These are phyloP conservation scores for Aspergillus sparsus DNA, from an alignment of 495 filamentous ascomycete genomes.

Conservation along the genomic window DNA sequence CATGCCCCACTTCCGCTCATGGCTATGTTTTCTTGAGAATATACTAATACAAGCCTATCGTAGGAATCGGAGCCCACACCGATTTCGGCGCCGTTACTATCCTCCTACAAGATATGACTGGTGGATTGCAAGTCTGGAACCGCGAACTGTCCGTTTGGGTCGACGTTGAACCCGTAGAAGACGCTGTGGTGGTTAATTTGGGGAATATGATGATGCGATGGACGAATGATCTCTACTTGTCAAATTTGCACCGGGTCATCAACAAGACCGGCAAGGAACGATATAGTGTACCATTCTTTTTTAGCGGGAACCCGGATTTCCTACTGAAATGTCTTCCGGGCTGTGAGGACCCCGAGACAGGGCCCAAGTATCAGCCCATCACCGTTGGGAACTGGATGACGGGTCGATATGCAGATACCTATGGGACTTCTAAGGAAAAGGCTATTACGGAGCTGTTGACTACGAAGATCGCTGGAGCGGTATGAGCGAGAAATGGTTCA, in stretches of 20 bases:
- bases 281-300: constrained; percentile 36
- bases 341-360: constrained; percentile 16
- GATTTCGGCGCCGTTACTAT: constrained; percentile 54
- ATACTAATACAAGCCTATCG: background rate
- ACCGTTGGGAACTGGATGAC: constrained; percentile 31
- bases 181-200: constrained; percentile 50
- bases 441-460: constrained; percentile 17
- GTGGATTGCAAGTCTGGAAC: constrained; percentile 48
- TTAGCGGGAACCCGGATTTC: constrained; percentile 29
- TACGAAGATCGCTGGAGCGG: background rate
- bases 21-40: background rate
- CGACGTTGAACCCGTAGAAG: constrained; percentile 36
- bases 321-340: constrained; percentile 26
- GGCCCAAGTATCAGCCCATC: constrained; percentile 29
- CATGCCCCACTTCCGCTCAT: background rate
- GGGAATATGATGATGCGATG: constrained; percentile 46
- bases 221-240: constrained; percentile 33
- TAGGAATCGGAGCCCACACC: constrained; percentile 53
- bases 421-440: constrained; percentile 19
- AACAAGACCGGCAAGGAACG: constrained; percentile 30
- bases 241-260: constrained; percentile 36
- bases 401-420: constrained; percentile 30
- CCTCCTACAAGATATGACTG: constrained; percentile 41
- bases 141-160: constrained; percentile 30
- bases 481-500: background rate